These are phyloP conservation scores for Amaranthus palmeri DNA, from an alignment of 148 eudicot species.

Conservation along the genomic window DNA sequence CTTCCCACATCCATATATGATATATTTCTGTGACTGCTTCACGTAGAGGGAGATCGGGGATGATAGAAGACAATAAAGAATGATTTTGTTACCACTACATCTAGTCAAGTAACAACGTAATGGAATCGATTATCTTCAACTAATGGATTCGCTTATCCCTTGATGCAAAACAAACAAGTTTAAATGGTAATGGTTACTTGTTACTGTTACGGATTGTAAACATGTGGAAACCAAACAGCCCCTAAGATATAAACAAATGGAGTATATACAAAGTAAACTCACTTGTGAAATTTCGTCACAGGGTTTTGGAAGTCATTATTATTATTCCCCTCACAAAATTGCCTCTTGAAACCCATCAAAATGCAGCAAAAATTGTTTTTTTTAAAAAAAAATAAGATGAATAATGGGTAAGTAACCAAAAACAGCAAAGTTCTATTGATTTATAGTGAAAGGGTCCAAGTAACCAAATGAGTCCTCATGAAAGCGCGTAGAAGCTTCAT, in stretches of 20 bases:
- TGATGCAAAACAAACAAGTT: too few relatives aligned
- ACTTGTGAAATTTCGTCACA: constrained; percentile 33
- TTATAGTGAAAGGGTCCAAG: constrained; percentile 6
- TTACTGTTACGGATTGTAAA: too few relatives aligned
- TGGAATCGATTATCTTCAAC: too few relatives aligned
- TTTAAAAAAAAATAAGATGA: not conserved
- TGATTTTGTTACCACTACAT: too few relatives aligned
- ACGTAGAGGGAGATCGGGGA: too few relatives aligned
- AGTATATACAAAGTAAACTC: constrained; percentile 17
- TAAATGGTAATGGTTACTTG: too few relatives aligned
- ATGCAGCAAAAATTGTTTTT: not conserved
- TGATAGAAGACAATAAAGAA: too few relatives aligned
- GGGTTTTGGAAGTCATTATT: constrained; percentile 30
- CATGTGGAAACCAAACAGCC: too few relatives aligned
- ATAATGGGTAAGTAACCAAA: constrained; percentile 21
- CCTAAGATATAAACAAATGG: not conserved
- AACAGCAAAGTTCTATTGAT: constrained; percentile 12
- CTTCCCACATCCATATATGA: too few relatives aligned
- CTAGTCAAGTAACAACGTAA: too few relatives aligned
- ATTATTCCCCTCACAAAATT: constrained; percentile 32
- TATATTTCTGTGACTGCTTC: too few relatives aligned
- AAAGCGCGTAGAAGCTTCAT: constrained; percentile 40
- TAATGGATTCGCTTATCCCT: too few relatives aligned
- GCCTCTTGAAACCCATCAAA: constrained; percentile 56
- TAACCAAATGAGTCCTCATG: constrained; percentile 10